Base-by-base conservation (phyloP, 306 rosid species). In the Corylus heterophylla region DNA sequence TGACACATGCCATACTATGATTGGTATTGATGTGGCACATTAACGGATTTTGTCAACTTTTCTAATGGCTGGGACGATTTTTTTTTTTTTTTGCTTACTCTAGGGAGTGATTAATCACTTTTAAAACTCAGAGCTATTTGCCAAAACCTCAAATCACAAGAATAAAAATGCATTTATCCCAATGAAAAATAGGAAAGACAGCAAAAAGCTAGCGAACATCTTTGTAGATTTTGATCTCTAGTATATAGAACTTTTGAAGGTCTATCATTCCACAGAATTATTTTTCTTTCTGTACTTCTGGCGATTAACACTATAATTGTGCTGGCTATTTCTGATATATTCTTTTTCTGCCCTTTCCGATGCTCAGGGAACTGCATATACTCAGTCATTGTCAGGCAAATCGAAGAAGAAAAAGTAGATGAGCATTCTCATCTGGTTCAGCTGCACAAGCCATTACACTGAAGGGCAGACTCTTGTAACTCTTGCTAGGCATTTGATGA, bases 391-490 rank as follows among this genome's bases (percentile, higher is more conserved):
- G 16, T 84, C 92, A 0, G 86, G 64, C 91, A 92, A 91, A 80
- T 89, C 92, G 54, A 94, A 91, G 97, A 94, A 94, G 89, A 93
- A 90, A 90, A 86, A 94, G 89, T 85, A 88, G 93, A 86, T 76
- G 48, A 74, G 54, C 37, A 58, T 54, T 73, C 47, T 54, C 81
- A 79, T 54, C 84, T 37, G 58, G 88, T 71, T 87, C 80, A 81
- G 83, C 84, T 86, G 76, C 85, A 42, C 86, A 83, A 35, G 86
- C 83, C 83, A 82, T 81, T 83, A 69, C 86, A 79, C 69, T 68
- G 87, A 77, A 68, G 84, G 62, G 75, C 89, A 76, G 85, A 77
- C 83, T 77, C 86, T 76, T 84, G 89, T 83, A 78, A 88, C 94
- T 71, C 81, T 68, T 83, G 51, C 79, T 80, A 83, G 91, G 87